A percentile compares a stretch with the other conserved stretches of the same genome.
These are phyloP conservation scores for Plicaturopsis crispa DNA, from an alignment of 768 basidiomycete genomes.

Conservation along the genomic window DNA sequence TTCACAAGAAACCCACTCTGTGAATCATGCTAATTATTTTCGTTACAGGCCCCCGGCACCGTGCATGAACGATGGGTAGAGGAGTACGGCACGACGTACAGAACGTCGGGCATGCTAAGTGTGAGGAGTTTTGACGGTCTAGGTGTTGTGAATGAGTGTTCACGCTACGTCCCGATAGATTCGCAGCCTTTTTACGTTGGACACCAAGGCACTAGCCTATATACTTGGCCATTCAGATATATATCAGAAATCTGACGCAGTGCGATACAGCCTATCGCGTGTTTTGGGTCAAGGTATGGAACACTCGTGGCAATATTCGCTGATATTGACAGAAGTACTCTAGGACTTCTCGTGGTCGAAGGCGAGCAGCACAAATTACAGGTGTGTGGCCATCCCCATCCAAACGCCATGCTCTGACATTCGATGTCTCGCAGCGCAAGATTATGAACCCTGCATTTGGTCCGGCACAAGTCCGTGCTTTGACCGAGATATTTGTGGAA, in stretches of 20 bases:
- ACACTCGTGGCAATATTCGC: no score
- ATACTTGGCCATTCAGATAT: constrained; percentile 31
- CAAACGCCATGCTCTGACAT: neutral
- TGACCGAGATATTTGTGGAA: constrained; percentile 49
- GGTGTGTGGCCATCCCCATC: neutral
- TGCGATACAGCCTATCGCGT: constrained; percentile 15
- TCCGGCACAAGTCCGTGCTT: constrained; percentile 44
- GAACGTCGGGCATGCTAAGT: constrained; percentile 21
- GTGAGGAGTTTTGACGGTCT: constrained; percentile 18
- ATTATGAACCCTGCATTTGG: constrained; percentile 74
- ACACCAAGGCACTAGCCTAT: constrained; percentile 38
- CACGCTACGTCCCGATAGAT: no score
- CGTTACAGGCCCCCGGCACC: no score
- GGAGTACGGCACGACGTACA: constrained; percentile 27
- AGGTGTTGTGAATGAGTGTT: no score
- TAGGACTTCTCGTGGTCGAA: constrained; percentile 30
- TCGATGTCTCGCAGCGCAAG: no score
- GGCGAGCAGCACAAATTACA: neutral
- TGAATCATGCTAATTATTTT: no score
- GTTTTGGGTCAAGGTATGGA: constrained; percentile 26
- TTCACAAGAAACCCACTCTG: no score
- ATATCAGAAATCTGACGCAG: constrained; percentile 32
- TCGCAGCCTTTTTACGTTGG: constrained; percentile 32
- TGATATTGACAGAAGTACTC: neutral
- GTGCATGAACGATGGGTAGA: constrained; percentile 29